These are phyloP conservation scores for Achlya hypogyna DNA, from an alignment of 352 stramenopile genomes.

Conservation along the genomic window DNA sequence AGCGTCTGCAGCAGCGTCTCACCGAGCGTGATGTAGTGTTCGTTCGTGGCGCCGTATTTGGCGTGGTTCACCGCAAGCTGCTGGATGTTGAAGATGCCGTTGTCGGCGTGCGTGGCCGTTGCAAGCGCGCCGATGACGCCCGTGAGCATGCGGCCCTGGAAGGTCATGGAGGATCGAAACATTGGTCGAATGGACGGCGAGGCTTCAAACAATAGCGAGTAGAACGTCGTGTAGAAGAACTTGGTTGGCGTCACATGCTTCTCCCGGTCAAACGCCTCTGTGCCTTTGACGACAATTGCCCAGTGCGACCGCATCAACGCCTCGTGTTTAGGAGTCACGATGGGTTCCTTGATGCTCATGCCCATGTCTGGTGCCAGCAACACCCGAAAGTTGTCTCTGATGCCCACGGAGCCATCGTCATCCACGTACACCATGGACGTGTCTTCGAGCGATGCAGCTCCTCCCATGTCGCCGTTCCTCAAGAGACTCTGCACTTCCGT, in stretches of 20 bases:
- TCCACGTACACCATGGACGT: neutral
- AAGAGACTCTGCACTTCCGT: too few species aligned
- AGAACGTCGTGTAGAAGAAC: constrained; percentile 11
- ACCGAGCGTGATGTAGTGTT: constrained; percentile 9
- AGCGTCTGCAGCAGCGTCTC: neutral
- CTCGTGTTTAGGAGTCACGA: neutral
- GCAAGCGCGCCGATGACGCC: neutral
- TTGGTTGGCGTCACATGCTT: constrained; percentile 2
- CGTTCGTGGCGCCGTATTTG: constrained; percentile 4
- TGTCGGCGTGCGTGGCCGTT: neutral
- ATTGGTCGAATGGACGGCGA: constrained; percentile 7
- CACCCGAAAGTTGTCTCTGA: neutral
- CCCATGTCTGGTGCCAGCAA: constrained; percentile 2
- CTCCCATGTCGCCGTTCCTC: too few species aligned
- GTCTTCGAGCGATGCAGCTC: neutral
- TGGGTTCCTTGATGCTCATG: constrained; percentile 3
- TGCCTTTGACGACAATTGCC: neutral
- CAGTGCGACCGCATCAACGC: constrained; percentile 2
- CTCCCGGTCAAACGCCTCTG: neutral
- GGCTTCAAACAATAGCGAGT: constrained; percentile 3
- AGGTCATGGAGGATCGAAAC: constrained; percentile 6
- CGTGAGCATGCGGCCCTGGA: constrained; percentile 4
- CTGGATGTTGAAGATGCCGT: neutral
- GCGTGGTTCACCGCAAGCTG: neutral
- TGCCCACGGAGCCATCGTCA: constrained; percentile 3